Base-by-base conservation (phyloP, 164 flowering plant genomes). In the Kingdonia uniflora region DNA sequence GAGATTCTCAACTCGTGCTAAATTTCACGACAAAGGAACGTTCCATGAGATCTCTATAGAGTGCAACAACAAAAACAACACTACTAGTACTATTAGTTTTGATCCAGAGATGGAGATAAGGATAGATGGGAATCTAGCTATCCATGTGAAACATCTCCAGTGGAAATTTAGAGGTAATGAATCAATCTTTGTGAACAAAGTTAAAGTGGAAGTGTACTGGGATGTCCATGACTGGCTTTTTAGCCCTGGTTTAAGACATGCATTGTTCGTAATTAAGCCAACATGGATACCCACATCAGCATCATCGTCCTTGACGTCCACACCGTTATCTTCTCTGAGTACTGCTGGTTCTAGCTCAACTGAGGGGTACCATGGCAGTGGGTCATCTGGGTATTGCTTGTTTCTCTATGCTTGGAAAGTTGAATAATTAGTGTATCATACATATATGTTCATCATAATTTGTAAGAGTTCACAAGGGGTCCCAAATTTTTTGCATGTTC, bases 211-310 rank as follows among this genome's bases (percentile, higher is more conserved):
- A 54, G 77, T 82, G 1, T 82, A 63, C 51, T 82, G 88, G 88
- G 88, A 82, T 70, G 83, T 80, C 33, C 88, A 82, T 73, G 88
- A 77, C 43, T 82, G 88, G 84, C 74, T 82, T 0, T 82, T 82
- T 44, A 75, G 72, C 53, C 81, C 83, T 63, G 85, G 88, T 15
- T 53, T 80, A 49, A 66, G 78, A 60, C 82, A 76, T 61, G 84
- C 80, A 2, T 58, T 82, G 62, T 82, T 82, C 55, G 75, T 82
- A 43, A 74, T 82, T 37, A 82, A 74, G 66, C 88, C 88, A 22
- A 41, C 40, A 42, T 17, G 45, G 16, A 6, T 40, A 22, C 14
- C 33, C 19, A 11, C 75, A 10, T 26, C 71, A 15, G 26, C 70
- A 17, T 46, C 71, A 11, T 58, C 71, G 15, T 41, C 58, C 17